phyloP scores from a whole-genome alignment of 352 stramenopile species.

The Pythium plurisporium region DNA sequence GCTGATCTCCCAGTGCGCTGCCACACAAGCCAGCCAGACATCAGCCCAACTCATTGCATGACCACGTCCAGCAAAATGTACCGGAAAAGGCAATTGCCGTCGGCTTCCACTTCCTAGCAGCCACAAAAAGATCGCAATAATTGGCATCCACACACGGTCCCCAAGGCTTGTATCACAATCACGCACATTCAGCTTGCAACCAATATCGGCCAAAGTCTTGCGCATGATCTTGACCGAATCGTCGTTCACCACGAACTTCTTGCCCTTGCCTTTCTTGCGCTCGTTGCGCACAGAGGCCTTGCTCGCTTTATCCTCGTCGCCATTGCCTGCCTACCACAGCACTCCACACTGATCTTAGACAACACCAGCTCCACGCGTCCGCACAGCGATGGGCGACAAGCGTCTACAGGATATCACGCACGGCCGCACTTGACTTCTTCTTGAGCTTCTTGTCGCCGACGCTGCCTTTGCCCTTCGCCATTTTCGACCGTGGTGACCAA shows the following conservation, averaged over 20 bases:
- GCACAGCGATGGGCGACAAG: too few species aligned
- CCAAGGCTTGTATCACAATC: not conserved
- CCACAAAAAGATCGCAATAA: not conserved
- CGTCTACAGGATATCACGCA: not conserved
- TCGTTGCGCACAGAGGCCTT: constrained; percentile 9
- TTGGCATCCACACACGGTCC: not conserved
- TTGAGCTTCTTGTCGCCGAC: constrained; percentile 19
- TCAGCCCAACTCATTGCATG: not conserved
- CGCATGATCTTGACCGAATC: constrained; percentile 53
- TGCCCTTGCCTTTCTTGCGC: constrained; percentile 37
- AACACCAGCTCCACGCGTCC: too few species aligned
- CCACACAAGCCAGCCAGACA: not conserved
- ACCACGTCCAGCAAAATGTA: constrained; percentile 13
- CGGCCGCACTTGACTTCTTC: constrained; percentile 12
- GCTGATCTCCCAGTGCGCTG: constrained; percentile 66
- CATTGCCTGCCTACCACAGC: not conserved
- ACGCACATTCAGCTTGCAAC: constrained; percentile 63
- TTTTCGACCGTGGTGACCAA: not conserved
- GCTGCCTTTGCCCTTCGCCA: constrained; percentile 19
- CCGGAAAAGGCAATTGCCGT: constrained; percentile 85
- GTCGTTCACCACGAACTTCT: constrained; percentile 26
- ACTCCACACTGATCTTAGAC: too few species aligned
- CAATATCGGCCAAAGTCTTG: constrained; percentile 43
- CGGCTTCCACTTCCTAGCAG: constrained; percentile 61
- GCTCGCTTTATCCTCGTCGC: constrained; percentile 17